Evolutionary conservation across 2,329 filamentous ascomycete species (phyloP).

Genomic region (Westerdykella sp.): DNA sequence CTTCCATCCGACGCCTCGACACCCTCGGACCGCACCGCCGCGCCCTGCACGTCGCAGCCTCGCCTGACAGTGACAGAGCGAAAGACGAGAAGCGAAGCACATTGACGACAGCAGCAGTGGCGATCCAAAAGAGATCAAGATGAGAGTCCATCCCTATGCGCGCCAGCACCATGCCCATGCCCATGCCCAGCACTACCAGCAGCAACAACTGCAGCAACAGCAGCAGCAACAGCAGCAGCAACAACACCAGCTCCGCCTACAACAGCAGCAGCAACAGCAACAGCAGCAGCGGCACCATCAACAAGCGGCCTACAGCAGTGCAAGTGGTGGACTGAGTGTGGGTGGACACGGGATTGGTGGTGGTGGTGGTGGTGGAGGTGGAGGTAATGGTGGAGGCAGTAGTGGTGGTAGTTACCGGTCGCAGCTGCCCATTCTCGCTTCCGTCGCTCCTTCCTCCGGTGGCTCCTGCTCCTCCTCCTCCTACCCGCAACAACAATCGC

Average conservation of each 20-base stretch:
- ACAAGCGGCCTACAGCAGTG: not conserved
- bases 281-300: slow-evolving; percentile 1
- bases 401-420: slow-evolving; percentile 20
- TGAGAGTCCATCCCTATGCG: slow-evolving; percentile 23
- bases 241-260: no score
- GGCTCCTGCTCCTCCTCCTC: slow-evolving; percentile 2
- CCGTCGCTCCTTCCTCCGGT: slow-evolving; percentile 1
- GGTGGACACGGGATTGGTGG: no score
- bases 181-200: no score
- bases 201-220: slow-evolving; percentile 4
- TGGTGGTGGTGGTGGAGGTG: no score
- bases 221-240: not conserved
- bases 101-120: no score
- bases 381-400: no score
- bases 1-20: no score
- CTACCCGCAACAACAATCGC: not conserved
- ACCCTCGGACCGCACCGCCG: no score
- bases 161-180: slow-evolving; percentile 22
- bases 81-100: no score
- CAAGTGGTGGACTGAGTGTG: not conserved
- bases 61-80: no score
- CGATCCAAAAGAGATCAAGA: slow-evolving; percentile 6
- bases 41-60: no score
- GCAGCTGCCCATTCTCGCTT: slow-evolving; percentile 33
- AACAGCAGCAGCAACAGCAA: no score